Conservation (phyloP, 371 early-diverging fungal genomes). For the Mucor racemosus region DNA sequence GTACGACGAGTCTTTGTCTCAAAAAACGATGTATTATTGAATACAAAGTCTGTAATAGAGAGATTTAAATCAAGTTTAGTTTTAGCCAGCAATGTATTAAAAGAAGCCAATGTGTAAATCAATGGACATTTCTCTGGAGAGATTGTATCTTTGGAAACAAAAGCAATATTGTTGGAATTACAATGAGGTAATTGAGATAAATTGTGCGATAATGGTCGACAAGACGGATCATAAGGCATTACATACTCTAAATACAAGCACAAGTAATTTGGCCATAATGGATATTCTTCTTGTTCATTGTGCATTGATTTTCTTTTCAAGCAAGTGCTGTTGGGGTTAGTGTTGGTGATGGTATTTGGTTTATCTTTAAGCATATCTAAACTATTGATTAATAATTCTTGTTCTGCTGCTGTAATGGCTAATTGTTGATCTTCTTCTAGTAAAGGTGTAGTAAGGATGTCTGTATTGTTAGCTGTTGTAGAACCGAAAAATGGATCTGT, state of each 20-base stretch:
- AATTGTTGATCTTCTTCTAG: neutral
- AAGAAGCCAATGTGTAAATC: conserved; percentile 7
- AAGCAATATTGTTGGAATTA: conserved; percentile 33
- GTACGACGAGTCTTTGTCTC: conserved; percentile 55
- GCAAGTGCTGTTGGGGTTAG: neutral
- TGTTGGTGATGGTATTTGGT: neutral
- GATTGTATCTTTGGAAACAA: conserved; percentile 17
- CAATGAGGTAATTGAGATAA: conserved; percentile 51
- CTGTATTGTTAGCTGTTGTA: neutral
- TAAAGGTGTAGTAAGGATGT: conserved; percentile 5
- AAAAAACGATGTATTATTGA: conserved; percentile 58
- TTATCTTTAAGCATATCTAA: conserved; percentile 1
- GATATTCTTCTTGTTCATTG: neutral
- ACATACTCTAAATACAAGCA: conserved; percentile 53
- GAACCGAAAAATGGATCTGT: conserved; percentile 23
- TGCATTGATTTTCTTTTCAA: neutral
- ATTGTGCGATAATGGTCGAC: conserved; percentile 38
- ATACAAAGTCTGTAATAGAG: conserved; percentile 46
- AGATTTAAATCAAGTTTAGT: conserved; percentile 53
- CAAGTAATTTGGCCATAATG: conserved; percentile 54
- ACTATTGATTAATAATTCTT: conserved; percentile 1
- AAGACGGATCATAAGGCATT: conserved; percentile 41
- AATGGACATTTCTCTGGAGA: conserved; percentile 45
- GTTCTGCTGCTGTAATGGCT: neutral
- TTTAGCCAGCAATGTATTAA: conserved; percentile 23